A percentile compares a stretch with the other conserved stretches of the same genome.
Evolutionary conservation across 225 moss, liverwort and hornwort genomes (phyloP).

Genomic region (Sphagnum contortum): DNA sequence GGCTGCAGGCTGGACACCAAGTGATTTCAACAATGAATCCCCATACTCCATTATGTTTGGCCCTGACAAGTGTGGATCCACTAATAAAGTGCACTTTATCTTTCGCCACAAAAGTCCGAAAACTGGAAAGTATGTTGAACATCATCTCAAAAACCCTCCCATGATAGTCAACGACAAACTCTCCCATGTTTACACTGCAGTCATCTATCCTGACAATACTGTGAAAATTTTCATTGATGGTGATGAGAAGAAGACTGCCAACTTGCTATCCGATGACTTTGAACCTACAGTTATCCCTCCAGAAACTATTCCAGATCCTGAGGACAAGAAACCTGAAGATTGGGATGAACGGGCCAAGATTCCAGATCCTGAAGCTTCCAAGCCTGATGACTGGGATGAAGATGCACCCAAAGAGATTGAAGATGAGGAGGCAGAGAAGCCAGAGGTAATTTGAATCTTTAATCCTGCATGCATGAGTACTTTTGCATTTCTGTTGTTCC

Average conservation of each 20-base stretch:
- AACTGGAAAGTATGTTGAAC: conserved; percentile 75
- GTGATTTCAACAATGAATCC: conserved; percentile 89
- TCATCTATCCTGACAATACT: conserved; percentile 79
- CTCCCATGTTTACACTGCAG: conserved; percentile 83
- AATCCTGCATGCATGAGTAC: background rate
- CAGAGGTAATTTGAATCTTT: conserved; percentile 25
- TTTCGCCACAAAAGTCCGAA: conserved; percentile 84
- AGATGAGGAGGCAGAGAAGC: conserved; percentile 67
- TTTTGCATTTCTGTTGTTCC: background rate
- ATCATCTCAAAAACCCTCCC: conserved; percentile 72
- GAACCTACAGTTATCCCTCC: conserved; percentile 78
- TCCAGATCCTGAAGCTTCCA: conserved; percentile 62
- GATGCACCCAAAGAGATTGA: conserved; percentile 67
- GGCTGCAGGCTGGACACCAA: conserved; percentile 92
- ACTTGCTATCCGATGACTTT: conserved; percentile 66
- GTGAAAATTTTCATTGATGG: conserved; percentile 75
- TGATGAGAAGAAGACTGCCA: conserved; percentile 71
- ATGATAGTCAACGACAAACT: conserved; percentile 44
- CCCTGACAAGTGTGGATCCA: conserved; percentile 88
- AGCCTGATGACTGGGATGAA: conserved; percentile 97
- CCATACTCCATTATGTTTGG: conserved; percentile 99
- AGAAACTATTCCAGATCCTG: conserved; percentile 83
- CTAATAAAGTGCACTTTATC: conserved; percentile 96
- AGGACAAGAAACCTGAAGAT: conserved; percentile 86
- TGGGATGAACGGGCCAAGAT: conserved; percentile 93